Percentiles rank a stretch among this genome's conserved stretches.
Evolutionary conservation across 768 basidiomycete species (phyloP).

Genomic region (Tricholomella constricta): DNA sequence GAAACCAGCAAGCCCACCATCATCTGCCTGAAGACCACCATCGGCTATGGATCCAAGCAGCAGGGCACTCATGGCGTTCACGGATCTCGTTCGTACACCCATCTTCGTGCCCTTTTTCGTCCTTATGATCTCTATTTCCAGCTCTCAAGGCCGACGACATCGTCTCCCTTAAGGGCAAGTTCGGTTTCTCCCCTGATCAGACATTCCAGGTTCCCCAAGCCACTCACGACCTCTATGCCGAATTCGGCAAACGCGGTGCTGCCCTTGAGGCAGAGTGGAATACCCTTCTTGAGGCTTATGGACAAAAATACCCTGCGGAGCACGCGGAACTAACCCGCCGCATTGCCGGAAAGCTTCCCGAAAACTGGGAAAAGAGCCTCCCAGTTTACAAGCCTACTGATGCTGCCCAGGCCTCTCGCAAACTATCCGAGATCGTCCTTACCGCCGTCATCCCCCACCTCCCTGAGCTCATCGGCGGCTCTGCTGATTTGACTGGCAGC

Average conservation of each 20-base stretch:
- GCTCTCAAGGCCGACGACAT: slow-evolving; percentile 95
- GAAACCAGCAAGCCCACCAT: slow-evolving; percentile 85
- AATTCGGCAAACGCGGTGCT: slow-evolving; percentile 71
- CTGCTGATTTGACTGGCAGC: slow-evolving; percentile 89
- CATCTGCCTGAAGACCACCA: slow-evolving; percentile 85
- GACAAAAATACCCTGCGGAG: slow-evolving; percentile 78
- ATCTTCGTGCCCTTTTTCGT: neutral
- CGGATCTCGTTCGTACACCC: slow-evolving; percentile 72
- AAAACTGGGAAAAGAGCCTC: slow-evolving; percentile 82
- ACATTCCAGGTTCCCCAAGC: slow-evolving; percentile 78
- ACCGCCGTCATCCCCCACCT: slow-evolving; percentile 71
- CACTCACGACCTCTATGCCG: slow-evolving; percentile 68
- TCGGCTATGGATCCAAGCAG: slow-evolving; percentile 91
- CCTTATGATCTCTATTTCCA: slow-evolving; percentile 26
- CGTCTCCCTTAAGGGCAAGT: slow-evolving; percentile 76
- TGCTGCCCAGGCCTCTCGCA: slow-evolving; percentile 86
- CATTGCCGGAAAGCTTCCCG: slow-evolving; percentile 79
- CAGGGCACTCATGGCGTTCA: slow-evolving; percentile 96
- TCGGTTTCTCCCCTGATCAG: slow-evolving; percentile 77
- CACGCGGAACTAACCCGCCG: slow-evolving; percentile 86
- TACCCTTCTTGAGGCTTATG: slow-evolving; percentile 64
- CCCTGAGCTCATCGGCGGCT: slow-evolving; percentile 88
- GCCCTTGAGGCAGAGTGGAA: slow-evolving; percentile 77
- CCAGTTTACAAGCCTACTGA: slow-evolving; percentile 86
- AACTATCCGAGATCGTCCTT: slow-evolving; percentile 89